Conservation (phyloP, 75 land plant genomes). For the Sequoiadendron giganteum region DNA sequence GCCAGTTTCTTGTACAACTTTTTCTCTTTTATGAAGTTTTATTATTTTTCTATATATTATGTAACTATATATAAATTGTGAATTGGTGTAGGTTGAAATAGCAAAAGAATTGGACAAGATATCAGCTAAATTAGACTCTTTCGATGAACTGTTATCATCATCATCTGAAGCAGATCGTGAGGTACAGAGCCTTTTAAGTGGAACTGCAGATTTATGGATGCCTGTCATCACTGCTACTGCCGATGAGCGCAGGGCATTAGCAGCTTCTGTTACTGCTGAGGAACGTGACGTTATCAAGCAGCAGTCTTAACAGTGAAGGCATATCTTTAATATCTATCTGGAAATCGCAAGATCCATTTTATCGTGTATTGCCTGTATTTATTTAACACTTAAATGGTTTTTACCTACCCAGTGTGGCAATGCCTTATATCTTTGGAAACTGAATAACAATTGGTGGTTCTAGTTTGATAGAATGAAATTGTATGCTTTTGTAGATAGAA, state of each 20-base stretch:
- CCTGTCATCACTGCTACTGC: conserved; percentile 87
- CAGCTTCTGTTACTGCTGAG: conserved; percentile 20
- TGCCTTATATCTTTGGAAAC: neutral
- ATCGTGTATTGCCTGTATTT: neutral
- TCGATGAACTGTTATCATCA: conserved; percentile 64
- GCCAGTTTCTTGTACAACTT: neutral
- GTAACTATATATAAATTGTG: neutral
- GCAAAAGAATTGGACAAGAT: conserved; percentile 74
- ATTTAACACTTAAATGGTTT: neutral
- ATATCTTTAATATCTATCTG: neutral
- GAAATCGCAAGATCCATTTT: neutral
- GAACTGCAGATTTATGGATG: conserved; percentile 83
- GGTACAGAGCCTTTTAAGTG: conserved; percentile 62
- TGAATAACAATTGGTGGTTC: conserved; percentile 2
- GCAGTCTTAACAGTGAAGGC: neutral
- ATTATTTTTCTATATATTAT: neutral
- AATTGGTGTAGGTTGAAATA: conserved; percentile 60
- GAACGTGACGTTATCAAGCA: conserved; percentile 7
- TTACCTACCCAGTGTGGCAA: neutral
- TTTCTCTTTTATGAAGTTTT: neutral
- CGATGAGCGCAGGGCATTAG: conserved; percentile 61
- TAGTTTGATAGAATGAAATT: neutral
- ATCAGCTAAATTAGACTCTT: conserved; percentile 67
- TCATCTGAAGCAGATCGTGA: conserved; percentile 66
- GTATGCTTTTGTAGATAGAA: neutral